phyloP scores from a whole-genome alignment of 257 asterid genomes.

The Leonotis leonurus region DNA sequence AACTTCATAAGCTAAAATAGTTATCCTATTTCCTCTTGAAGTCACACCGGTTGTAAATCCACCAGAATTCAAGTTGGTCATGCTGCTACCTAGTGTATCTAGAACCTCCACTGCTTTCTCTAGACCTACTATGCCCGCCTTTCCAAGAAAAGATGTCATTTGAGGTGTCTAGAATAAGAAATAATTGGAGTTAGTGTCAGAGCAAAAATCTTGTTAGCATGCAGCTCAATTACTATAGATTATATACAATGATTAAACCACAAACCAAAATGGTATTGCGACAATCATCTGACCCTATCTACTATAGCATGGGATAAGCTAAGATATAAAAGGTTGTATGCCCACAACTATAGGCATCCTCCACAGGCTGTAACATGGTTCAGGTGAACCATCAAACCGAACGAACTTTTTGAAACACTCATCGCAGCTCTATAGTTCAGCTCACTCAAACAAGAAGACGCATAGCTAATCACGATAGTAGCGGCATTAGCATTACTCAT shows the following conservation, averaged over 20 bases:
- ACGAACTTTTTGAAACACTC: neutral
- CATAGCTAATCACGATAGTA: neutral
- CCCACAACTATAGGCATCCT: neutral
- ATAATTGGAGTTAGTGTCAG: slow-evolving; percentile 1
- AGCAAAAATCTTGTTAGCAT: neutral
- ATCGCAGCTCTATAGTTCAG: neutral
- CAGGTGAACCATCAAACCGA: neutral
- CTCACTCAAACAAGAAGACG: slow-evolving; percentile 2
- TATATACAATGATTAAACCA: neutral
- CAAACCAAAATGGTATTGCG: neutral
- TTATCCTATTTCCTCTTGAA: slow-evolving; percentile 68
- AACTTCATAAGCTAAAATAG: slow-evolving; percentile 87
- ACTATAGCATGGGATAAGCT: neutral
- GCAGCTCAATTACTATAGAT: slow-evolving; percentile 4
- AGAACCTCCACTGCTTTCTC: slow-evolving; percentile 97
- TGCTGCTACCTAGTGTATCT: slow-evolving; percentile 94
- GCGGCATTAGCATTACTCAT: neutral
- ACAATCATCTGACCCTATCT: neutral
- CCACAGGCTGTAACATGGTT: slow-evolving; percentile 1
- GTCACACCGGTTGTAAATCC: slow-evolving; percentile 71
- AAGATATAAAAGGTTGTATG: neutral
- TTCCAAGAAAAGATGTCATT: slow-evolving; percentile 81
- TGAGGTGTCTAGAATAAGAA: slow-evolving; percentile 64
- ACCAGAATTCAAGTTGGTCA: slow-evolving; percentile 85
- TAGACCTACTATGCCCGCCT: slow-evolving; percentile 82